Conservation (phyloP, 2,329 filamentous ascomycete species). For the Penicillium sclerotigenum region DNA sequence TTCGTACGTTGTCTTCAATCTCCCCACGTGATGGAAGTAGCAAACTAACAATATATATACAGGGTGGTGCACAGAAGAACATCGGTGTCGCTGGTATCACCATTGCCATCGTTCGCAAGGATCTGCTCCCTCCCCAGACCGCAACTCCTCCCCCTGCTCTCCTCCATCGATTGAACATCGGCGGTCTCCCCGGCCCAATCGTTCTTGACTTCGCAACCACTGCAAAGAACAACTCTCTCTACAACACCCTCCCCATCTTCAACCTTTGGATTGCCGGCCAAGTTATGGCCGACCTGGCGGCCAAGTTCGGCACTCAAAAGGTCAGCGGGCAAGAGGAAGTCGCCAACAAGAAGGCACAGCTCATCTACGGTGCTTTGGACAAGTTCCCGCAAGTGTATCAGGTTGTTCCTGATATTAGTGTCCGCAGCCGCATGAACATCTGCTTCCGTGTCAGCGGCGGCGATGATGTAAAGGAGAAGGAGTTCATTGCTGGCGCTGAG, state of each 20-base stretch:
- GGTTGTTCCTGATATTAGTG: constrained; percentile 71
- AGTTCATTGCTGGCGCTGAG: constrained; percentile 71
- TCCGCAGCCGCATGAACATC: constrained; percentile 88
- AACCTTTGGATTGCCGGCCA: constrained; percentile 88
- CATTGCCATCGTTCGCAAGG: constrained; percentile 79
- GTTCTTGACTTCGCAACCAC: constrained; percentile 80
- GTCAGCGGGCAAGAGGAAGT: constrained; percentile 74
- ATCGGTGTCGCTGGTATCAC: constrained; percentile 82
- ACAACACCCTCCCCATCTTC: constrained; percentile 94
- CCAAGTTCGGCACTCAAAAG: constrained; percentile 61
- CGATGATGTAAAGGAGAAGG: constrained; percentile 69
- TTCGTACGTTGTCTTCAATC: constrained; percentile 58
- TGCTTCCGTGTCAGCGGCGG: constrained; percentile 75
- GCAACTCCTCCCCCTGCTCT: constrained; percentile 65
- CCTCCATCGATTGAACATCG: constrained; percentile 70
- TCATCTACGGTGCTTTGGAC: constrained; percentile 77
- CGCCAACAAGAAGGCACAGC: constrained; percentile 67
- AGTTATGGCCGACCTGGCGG: constrained; percentile 74
- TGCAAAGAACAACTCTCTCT: constrained; percentile 89
- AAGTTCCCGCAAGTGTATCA: constrained; percentile 68
- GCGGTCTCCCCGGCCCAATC: constrained; percentile 62
- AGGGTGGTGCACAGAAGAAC: constrained; percentile 86
- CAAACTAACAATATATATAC: constrained; percentile 13
- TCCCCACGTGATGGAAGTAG: not conserved
- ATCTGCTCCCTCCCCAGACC: constrained; percentile 65